Percentiles rank a stretch among this genome's conserved stretches.
phyloP scores from a whole-genome alignment of 163 green algal genomes.

The Prototheca stagnorum region DNA sequence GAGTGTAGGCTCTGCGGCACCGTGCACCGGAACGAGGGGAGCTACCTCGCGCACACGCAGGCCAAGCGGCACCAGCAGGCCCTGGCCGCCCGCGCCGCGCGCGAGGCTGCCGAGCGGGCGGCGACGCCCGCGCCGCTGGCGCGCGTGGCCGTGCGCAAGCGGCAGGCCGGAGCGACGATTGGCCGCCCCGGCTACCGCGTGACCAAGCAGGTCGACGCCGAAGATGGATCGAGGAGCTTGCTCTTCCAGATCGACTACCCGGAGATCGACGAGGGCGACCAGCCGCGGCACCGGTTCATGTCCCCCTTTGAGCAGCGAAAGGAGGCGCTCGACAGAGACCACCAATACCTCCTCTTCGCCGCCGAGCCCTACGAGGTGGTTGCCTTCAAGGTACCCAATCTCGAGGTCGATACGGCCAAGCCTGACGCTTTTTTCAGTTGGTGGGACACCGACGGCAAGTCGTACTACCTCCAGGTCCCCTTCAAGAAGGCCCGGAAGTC shows the following conservation, averaged over 20 bases:
- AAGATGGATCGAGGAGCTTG: slow-evolving; percentile 59
- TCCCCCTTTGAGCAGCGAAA: slow-evolving; percentile 89
- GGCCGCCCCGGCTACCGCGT: slow-evolving; percentile 91
- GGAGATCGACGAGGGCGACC: slow-evolving; percentile 81
- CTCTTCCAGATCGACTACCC: slow-evolving; percentile 98
- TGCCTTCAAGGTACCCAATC: slow-evolving; percentile 89
- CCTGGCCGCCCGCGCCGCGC: slow-evolving; percentile 88
- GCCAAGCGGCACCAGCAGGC: slow-evolving; percentile 96
- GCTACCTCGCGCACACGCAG: slow-evolving; percentile 98
- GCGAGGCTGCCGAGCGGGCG: slow-evolving; percentile 72
- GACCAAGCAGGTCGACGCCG: slow-evolving; percentile 91
- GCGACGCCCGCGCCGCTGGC: slow-evolving; percentile 49
- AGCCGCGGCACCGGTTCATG: slow-evolving; percentile 95
- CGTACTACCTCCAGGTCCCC: slow-evolving; percentile 73
- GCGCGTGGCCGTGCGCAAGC: slow-evolving; percentile 51
- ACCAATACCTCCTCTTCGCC: slow-evolving; percentile 96
- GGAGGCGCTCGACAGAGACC: slow-evolving; percentile 77
- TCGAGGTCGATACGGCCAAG: slow-evolving; percentile 61
- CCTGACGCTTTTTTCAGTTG: slow-evolving; percentile 74
- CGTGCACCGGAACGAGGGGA: slow-evolving; percentile 95
- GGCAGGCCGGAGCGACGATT: slow-evolving; percentile 94
- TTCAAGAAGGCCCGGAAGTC: slow-evolving; percentile 36
- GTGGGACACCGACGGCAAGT: slow-evolving; percentile 78
- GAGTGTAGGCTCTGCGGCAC: slow-evolving; percentile 97
- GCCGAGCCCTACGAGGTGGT: slow-evolving; percentile 95